A percentile compares a stretch with the other conserved stretches of the same genome.
phyloP scores from a whole-genome alignment of 371 early-diverging fungal species.

The Syncephalastrum monosporum region DNA sequence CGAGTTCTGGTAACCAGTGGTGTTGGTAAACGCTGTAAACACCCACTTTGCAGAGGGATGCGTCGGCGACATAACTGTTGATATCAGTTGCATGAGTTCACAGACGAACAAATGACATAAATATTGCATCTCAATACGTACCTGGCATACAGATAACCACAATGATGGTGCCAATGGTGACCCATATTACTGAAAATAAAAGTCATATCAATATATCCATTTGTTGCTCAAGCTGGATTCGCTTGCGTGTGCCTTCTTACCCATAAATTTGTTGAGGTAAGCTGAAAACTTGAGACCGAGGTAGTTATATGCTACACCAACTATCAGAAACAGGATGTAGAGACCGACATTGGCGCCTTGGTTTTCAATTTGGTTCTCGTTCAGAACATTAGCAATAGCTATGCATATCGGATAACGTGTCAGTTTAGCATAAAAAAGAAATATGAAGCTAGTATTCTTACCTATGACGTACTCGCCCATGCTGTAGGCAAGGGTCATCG shows the following conservation, averaged over 20 bases:
- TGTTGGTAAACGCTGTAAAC: constrained; percentile 35
- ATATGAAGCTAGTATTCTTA: constrained; percentile 1
- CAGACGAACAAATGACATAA: too few relatives aligned
- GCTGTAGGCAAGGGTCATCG: constrained; percentile 36
- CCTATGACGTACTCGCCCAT: constrained; percentile 29
- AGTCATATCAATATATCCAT: background rate
- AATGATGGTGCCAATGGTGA: constrained; percentile 30
- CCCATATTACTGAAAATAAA: constrained; percentile 26
- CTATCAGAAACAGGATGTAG: constrained; percentile 23
- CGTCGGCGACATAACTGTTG: constrained; percentile 31
- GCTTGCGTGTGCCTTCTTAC: constrained; percentile 7
- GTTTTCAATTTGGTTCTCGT: constrained; percentile 15
- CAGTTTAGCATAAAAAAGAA: background rate
- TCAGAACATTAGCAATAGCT: constrained; percentile 22
- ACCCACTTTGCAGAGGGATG: constrained; percentile 36
- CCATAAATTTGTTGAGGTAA: constrained; percentile 30
- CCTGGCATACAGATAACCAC: constrained; percentile 33
- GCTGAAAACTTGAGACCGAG: constrained; percentile 29
- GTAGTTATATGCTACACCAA: constrained; percentile 19
- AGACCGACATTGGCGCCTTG: constrained; percentile 39
- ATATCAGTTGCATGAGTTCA: too few relatives aligned
- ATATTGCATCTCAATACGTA: background rate
- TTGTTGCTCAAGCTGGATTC: background rate
- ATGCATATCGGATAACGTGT: background rate
- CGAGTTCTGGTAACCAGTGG: constrained; percentile 29